These are phyloP conservation scores for Kodamaea jinghongensis DNA, from an alignment of 805 yeast genomes.

Conservation along the genomic window DNA sequence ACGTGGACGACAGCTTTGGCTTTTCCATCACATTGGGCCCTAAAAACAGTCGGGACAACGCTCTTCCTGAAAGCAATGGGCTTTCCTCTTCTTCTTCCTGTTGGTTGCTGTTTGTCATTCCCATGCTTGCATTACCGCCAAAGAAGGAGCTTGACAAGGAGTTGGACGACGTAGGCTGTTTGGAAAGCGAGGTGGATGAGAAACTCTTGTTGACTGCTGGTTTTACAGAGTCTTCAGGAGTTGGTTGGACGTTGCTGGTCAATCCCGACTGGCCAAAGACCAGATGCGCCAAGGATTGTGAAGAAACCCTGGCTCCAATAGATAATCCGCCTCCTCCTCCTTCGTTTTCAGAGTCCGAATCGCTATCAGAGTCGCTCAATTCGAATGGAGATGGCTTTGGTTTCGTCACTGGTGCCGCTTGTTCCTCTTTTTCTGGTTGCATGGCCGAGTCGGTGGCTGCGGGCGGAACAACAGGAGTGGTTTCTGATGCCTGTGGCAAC, in stretches of 20 bases:
- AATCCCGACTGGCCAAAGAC: constrained; percentile 24
- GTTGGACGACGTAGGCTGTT: constrained; percentile 42
- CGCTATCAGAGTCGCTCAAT: constrained; percentile 12
- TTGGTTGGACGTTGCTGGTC: constrained; percentile 19
- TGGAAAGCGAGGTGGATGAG: constrained; percentile 35
- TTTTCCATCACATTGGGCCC: constrained; percentile 7
- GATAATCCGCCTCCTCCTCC: constrained; percentile 36
- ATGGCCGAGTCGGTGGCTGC: too few relatives aligned
- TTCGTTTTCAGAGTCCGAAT: constrained; percentile 17
- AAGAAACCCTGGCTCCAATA: constrained; percentile 37
- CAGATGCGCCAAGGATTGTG: constrained; percentile 44
- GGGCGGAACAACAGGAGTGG: background rate
- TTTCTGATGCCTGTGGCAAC: background rate
- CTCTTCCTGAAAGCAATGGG: background rate
- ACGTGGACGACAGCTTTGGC: constrained; percentile 8
- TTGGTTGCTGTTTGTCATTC: background rate
- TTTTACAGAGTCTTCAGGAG: constrained; percentile 22
- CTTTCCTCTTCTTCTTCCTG: background rate
- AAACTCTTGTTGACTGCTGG: constrained; percentile 18
- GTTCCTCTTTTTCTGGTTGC: background rate
- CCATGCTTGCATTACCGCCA: constrained; percentile 18
- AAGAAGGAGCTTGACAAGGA: constrained; percentile 38
- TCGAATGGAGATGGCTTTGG: constrained; percentile 8
- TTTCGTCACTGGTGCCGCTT: too few relatives aligned
- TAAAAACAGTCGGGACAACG: constrained; percentile 9